phyloP scores from a whole-genome alignment of 208 protist species.

The Crithidia mellificae region DNA sequence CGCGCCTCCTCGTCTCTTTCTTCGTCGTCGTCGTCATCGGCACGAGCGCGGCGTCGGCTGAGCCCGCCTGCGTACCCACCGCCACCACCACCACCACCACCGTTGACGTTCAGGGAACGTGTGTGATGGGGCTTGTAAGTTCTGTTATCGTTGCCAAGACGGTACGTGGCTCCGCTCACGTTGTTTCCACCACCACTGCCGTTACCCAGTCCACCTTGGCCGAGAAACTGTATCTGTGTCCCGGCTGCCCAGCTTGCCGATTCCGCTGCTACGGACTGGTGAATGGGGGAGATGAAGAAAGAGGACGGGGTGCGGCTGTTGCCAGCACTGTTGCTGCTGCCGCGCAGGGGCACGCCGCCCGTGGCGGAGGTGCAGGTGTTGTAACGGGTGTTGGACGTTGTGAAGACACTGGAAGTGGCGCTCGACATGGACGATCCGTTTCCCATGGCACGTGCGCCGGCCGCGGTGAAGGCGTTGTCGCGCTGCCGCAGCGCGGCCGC shows the following conservation, averaged over 20 bases:
- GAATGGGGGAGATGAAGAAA: slow-evolving; percentile 81
- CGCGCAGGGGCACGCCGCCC: neutral
- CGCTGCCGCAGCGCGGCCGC: slow-evolving; percentile 5
- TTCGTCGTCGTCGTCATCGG: slow-evolving; percentile 9
- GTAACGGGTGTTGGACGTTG: neutral
- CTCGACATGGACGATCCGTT: neutral
- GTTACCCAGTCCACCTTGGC: slow-evolving; percentile 49
- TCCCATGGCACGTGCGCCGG: neutral
- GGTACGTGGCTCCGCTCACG: neutral
- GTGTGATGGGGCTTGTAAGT: too few relatives aligned
- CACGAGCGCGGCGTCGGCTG: slow-evolving; percentile 17
- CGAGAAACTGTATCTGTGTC: slow-evolving; percentile 47
- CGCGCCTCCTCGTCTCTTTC: neutral
- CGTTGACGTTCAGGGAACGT: slow-evolving; percentile 1
- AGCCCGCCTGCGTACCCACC: too few relatives aligned
- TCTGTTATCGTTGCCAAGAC: too few relatives aligned
- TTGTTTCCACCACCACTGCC: neutral
- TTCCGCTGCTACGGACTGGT: slow-evolving; percentile 68
- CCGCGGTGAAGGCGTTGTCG: neutral
- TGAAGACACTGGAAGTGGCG: too few relatives aligned
- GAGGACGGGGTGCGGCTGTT: slow-evolving; percentile 21
- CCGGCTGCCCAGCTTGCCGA: slow-evolving; percentile 40
- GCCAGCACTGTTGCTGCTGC: slow-evolving; percentile 3
- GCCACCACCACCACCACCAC: neutral
- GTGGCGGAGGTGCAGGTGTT: neutral